Evolutionary conservation across 768 basidiomycete genomes (phyloP), one percentile per base, ranked within the genome.

Genomic region (Flagelloscypha sp.): DNA sequence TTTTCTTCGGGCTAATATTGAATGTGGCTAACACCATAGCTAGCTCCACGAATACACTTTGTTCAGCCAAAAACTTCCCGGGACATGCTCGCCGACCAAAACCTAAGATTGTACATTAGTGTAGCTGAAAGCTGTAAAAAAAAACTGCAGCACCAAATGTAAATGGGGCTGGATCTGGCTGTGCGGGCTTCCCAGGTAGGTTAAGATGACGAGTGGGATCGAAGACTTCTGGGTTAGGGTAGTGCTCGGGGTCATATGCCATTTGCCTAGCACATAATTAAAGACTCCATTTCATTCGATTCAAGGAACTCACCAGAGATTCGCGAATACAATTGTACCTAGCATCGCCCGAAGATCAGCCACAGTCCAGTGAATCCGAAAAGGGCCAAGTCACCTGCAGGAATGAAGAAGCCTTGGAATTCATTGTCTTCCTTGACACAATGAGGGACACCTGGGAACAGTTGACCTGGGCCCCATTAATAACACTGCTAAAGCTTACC

Each of bases 261-360:
- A 63, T 60, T 12, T 48, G 56, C 55, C 59, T 61, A 28, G n/a
- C n/a, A n/a, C n/a, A n/a, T n/a, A n/a, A n/a, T n/a, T n/a, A n/a
- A n/a, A n/a, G n/a, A n/a, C n/a, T n/a, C n/a, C n/a, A n/a, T n/a
- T n/a, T n/a, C n/a, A n/a, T n/a, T n/a, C n/a, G n/a, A n/a, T n/a
- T n/a, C n/a, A n/a, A n/a, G n/a, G n/a, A n/a, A n/a, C n/a, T n/a
- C n/a, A 61, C 59, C 58, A 62, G 13, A 55, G 53, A 36, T 61
- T 61, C 3, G 52, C 52, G 13, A 62, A 45, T 28, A 61, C 46
- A 32, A 54, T 52, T 18, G 60, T 57, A n/a, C n/a, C n/a, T n/a
- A n/a, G n/a, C n/a, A n/a, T n/a, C n/a, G n/a, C n/a, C n/a, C n/a
- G n/a, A n/a, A n/a, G n/a, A n/a, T n/a, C n/a, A n/a, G n/a, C n/a